phyloP scores from a whole-genome alignment of 2,329 filamentous ascomycete species.

The Podosphaera fusca region DNA sequence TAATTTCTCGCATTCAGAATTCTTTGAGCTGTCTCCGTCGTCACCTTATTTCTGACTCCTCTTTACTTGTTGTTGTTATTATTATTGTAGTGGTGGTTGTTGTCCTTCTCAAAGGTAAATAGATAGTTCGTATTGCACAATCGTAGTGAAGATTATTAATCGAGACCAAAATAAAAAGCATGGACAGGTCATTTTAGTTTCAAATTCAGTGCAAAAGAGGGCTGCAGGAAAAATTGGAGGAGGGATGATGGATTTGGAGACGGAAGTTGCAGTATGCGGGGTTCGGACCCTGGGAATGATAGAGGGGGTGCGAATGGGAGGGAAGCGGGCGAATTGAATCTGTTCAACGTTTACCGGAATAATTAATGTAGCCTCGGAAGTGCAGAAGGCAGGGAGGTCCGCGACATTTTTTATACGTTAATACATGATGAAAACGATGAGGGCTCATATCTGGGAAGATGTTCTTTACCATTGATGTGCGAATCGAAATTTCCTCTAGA shows the following conservation, averaged over 20 bases:
- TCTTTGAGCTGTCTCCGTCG: neutral
- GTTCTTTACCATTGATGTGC: no score
- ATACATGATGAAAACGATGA: no score
- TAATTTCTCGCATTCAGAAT: neutral
- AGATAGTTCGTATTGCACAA: neutral
- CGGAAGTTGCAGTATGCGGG: slow-evolving; percentile 1
- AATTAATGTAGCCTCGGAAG: neutral
- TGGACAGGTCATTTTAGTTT: neutral
- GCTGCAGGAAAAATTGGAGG: neutral
- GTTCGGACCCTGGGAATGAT: slow-evolving; percentile 1
- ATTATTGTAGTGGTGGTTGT: neutral
- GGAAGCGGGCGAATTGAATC: neutral
- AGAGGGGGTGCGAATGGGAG: neutral
- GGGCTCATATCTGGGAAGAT: no score
- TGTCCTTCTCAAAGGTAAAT: neutral
- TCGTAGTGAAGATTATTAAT: no score
- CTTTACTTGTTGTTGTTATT: neutral
- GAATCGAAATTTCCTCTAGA: no score
- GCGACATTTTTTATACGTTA: neutral
- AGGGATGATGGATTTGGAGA: slow-evolving; percentile 1
- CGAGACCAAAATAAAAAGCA: neutral
- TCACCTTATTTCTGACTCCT: neutral
- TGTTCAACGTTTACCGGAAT: neutral
- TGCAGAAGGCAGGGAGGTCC: neutral
- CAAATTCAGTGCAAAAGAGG: neutral